Evolutionary conservation across 805 yeast species (phyloP).

Genomic region (Kregervanrija delftensis): DNA sequence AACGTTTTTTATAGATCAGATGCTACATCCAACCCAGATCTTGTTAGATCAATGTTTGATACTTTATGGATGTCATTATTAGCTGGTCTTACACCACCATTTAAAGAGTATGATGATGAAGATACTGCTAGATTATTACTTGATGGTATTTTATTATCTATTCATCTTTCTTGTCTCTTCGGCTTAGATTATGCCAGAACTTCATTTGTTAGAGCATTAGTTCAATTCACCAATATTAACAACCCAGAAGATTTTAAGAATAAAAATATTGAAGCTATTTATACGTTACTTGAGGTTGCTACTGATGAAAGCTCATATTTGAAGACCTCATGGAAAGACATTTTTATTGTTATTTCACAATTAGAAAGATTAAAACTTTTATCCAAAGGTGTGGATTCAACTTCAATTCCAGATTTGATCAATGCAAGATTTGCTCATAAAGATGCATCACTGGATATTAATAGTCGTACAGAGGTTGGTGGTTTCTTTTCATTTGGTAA

Average conservation of each 20-base stretch:
- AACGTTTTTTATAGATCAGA: conserved; percentile 66
- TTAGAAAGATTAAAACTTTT: conserved; percentile 84
- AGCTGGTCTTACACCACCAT: conserved; percentile 92
- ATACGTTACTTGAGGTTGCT: conserved; percentile 68
- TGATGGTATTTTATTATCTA: conserved; percentile 80
- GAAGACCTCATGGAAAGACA: conserved; percentile 75
- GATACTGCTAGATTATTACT: conserved; percentile 64
- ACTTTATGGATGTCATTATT: conserved; percentile 94
- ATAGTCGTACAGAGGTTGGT: conserved; percentile 16
- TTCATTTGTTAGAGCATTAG: conserved; percentile 83
- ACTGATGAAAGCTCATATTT: conserved; percentile 72
- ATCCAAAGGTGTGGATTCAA: conserved; percentile 81
- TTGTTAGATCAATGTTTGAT: conserved; percentile 89
- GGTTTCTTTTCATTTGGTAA: conserved; percentile 46
- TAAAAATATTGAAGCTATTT: conserved; percentile 78
- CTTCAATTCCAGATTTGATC: conserved; percentile 77
- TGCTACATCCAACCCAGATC: conserved; percentile 64
- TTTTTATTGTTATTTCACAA: conserved; percentile 78
- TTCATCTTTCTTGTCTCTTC: conserved; percentile 77
- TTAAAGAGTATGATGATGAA: conserved; percentile 77
- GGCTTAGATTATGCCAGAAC: conserved; percentile 79
- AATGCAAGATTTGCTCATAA: conserved; percentile 63
- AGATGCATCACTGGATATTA: conserved; percentile 23
- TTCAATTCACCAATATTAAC: conserved; percentile 77
- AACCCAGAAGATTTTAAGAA: conserved; percentile 69